Evolutionary conservation across 1,284 basidiomycete species (phyloP), one percentile per base, ranked within the genome.

Genomic region (Polyporus tsugae): DNA sequence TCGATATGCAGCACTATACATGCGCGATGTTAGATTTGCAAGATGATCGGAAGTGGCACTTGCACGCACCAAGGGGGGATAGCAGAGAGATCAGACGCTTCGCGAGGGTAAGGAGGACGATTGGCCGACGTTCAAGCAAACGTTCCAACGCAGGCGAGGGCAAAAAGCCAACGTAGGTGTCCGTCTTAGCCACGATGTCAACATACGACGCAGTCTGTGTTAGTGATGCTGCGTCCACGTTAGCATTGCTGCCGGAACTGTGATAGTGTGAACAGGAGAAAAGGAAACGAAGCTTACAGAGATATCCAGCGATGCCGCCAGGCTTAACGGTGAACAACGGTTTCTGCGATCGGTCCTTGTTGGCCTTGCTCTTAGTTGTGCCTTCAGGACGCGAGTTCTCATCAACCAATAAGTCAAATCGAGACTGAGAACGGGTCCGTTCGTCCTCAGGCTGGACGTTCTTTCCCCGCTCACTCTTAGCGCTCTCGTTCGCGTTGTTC

Each of bases 231-330:
- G 67, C 62, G 46, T 35, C 7, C 11, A 29, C 33, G 17, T 52
- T 1, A 75, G 60, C 2, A 35, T 10, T 9, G 0, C 22, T 25
- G 11, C 7, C 10, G 4, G 6, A 7, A 7, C 13, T 1, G 33
- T 15, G 19, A 6, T 4, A 2, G 4, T 1, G 15, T 13, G 17
- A 13, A 65, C 84, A 70, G 22, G 11, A 25, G 46, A 4, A 4
- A 25, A 49, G 46, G 10, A 10, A 11, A 4, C 6, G 6, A 13
- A 1, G 10, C 46, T 25, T 72, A 93, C 92, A 89, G n/a, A 99
- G 86, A 79, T 99, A 99, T 4, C 98, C 98, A 2, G 97, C 97
- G 65, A 99, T 97, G 0, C 98, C 97, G 66, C 97, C 97, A n/a
- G 96, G 93, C 75, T 97, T 98, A 33, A 98, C 94, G 1, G 94